Evolutionary conservation across 768 basidiomycete species (phyloP), one percentile per base, ranked within the genome.

Genomic region (Amyloporia xantha): DNA sequence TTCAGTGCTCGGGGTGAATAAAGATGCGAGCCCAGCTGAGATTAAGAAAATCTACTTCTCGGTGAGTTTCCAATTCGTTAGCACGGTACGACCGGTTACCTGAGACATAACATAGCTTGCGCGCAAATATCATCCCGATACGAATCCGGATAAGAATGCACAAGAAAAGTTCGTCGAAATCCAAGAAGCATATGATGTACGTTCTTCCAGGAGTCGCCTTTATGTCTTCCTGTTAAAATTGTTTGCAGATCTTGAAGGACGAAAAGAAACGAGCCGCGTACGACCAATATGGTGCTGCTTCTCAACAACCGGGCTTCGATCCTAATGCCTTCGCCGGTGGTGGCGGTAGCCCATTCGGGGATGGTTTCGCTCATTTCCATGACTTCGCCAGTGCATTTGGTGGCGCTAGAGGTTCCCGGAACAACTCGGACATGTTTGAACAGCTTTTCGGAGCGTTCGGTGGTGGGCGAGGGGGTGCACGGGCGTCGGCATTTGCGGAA

Each of bases 11-110:
- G 95, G 96, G 21, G 85, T 98, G 6, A 76, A 76, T 59, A 82
- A 81, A 58, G 91, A 92, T 66, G 88, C 95, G 40, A 74, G 81
- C 19, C 65, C 82, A 23, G 79, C 85, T 19, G 92, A 98, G 57
- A 97, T 99, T 61, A 99, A 99, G 81, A 98, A 98, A 71, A 78
- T 79, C 2, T 99, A 99, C 68, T 99, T 97, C 68, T 76, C 88
- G 62, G 95, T 96, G 65, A 60, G 89, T 66, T 13, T 42, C 36
- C 36, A 35, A 7, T 50, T 33, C 45, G 24, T 33, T 25, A 24
- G n/a, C n/a, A n/a, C n/a, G n/a, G n/a, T n/a, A n/a, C n/a, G n/a
- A n/a, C n/a, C n/a, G n/a, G n/a, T n/a, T n/a, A n/a, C n/a, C n/a
- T n/a, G n/a, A n/a, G n/a, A n/a, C n/a, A n/a, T n/a, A n/a, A 25